Percentiles rank a stretch among this genome's conserved stretches.
Conservation (phyloP, 768 basidiomycete genomes). For the Scleroderma citrinum region DNA sequence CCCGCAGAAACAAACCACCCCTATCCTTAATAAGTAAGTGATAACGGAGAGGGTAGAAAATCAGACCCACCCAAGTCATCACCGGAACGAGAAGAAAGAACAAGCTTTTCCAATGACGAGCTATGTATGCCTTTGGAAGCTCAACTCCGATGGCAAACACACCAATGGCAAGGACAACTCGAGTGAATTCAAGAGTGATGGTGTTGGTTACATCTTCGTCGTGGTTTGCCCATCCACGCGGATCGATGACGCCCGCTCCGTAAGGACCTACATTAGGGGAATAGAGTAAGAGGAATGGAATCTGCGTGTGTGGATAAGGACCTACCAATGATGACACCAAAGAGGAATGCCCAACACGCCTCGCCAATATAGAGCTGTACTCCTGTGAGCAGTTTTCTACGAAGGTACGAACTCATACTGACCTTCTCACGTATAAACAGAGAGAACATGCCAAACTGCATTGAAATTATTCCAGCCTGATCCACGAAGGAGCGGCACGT, state of each 20-base stretch:
- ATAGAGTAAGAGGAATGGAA: conserved; percentile 1
- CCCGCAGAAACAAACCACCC: conserved; percentile 94
- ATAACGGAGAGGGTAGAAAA: not conserved
- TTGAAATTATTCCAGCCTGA: too few relatives aligned
- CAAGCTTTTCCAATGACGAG: conserved; percentile 86
- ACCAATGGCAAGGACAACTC: conserved; percentile 91
- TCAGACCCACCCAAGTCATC: conserved; percentile 71
- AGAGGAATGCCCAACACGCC: conserved; percentile 91
- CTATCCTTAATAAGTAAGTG: conserved; percentile 29
- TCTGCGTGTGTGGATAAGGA: conserved; percentile 1
- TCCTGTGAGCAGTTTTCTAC: conserved; percentile 3
- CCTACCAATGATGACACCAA: conserved; percentile 84
- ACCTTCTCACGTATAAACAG: conserved; percentile 85
- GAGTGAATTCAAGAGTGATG: conserved; percentile 85
- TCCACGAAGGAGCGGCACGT: not conserved
- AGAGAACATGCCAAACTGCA: conserved; percentile 96
- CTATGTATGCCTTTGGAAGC: conserved; percentile 92
- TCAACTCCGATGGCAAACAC: conserved; percentile 99
- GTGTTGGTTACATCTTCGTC: conserved; percentile 49
- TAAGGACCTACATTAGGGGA: conserved; percentile 58
- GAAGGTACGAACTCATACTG: conserved; percentile 7
- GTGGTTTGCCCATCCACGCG: conserved; percentile 62
- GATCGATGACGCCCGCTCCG: conserved; percentile 75
- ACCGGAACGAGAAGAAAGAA: conserved; percentile 77
- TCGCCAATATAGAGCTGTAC: conserved; percentile 85